Evolutionary conservation across 768 basidiomycete genomes (phyloP).

Genomic region (Tulasnella sp.): DNA sequence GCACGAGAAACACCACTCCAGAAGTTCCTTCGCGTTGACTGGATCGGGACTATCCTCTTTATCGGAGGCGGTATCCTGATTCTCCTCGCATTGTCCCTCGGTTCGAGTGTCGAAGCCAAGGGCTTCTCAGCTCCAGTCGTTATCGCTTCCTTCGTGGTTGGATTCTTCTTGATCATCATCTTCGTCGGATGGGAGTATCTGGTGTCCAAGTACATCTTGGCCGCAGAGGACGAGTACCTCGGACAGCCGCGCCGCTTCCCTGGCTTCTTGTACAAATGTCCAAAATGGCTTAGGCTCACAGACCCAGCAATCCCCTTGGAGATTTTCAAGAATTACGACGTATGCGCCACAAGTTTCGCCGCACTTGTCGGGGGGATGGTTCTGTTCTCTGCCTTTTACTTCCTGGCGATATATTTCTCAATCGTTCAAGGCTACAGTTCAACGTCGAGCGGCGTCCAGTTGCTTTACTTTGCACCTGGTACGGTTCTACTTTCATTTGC

Average conservation of each 20-base stretch:
- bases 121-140: conserved; percentile 46
- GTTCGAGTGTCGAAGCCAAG: conserved; percentile 39
- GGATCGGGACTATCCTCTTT: conserved; percentile 49
- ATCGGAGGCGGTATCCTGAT: conserved; percentile 46
- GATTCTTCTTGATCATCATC: conserved; percentile 43
- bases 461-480: conserved; percentile 53
- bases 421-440: conserved; percentile 43
- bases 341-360: conserved; percentile 43
- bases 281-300: conserved; percentile 30
- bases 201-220: conserved; percentile 37
- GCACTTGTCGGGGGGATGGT: conserved; percentile 48
- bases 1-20: conserved; percentile 24
- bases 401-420: conserved; percentile 52
- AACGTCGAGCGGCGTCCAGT: conserved; percentile 45
- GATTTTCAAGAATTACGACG: conserved; percentile 45
- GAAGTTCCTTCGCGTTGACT: conserved; percentile 45
- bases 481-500: conserved; percentile 35
- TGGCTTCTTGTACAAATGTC: conserved; percentile 19
- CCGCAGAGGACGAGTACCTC: background rate
- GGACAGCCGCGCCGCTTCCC: background rate
- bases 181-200: conserved; percentile 47
- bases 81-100: conserved; percentile 53
- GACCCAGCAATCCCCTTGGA: conserved; percentile 51
- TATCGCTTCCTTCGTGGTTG: conserved; percentile 49
- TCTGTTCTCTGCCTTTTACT: conserved; percentile 51